Conservation (phyloP, 176 grass and related monocot species). For the Aegilops longissima region DNA sequence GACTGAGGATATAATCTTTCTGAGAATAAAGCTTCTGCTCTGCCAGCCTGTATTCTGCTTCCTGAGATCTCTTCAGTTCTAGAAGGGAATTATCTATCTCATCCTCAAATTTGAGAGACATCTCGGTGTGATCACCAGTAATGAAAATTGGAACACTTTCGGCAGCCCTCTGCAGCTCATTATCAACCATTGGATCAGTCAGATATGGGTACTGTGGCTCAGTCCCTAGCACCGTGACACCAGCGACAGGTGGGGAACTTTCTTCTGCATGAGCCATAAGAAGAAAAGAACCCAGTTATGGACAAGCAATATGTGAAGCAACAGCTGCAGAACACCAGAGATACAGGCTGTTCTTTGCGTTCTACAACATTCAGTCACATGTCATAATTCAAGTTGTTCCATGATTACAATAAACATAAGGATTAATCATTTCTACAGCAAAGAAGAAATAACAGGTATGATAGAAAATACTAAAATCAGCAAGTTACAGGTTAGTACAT, state of each 20-base stretch:
- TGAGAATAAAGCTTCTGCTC: slow-evolving; percentile 79
- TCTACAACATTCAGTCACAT: neutral
- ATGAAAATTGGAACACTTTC: slow-evolving; percentile 44
- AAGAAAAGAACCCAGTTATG: slow-evolving; percentile 32
- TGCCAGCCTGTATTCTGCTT: slow-evolving; percentile 58
- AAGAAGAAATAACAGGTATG: neutral
- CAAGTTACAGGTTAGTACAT: neutral
- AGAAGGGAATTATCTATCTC: slow-evolving; percentile 60
- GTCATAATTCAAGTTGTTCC: neutral
- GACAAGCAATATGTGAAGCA: slow-evolving; percentile 16
- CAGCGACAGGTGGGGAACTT: slow-evolving; percentile 15
- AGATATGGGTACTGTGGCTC: slow-evolving; percentile 34
- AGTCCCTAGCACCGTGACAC: slow-evolving; percentile 41
- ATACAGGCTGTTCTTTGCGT: slow-evolving; percentile 9
- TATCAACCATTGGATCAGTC: slow-evolving; percentile 28
- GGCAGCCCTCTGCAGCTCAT: slow-evolving; percentile 7
- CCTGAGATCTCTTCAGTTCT: slow-evolving; percentile 69
- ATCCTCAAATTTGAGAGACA: slow-evolving; percentile 66
- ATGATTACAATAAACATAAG: neutral
- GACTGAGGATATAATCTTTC: slow-evolving; percentile 72
- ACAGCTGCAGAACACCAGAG: neutral
- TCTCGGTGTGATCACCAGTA: slow-evolving; percentile 36
- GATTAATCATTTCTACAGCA: slow-evolving; percentile 23
- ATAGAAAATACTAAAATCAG: neutral
- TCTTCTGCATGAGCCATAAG: slow-evolving; percentile 42